Percentiles rank a stretch among this genome's conserved stretches.
Evolutionary conservation across 163 green algal genomes (phyloP).

Genomic region (Volvox carteri): DNA sequence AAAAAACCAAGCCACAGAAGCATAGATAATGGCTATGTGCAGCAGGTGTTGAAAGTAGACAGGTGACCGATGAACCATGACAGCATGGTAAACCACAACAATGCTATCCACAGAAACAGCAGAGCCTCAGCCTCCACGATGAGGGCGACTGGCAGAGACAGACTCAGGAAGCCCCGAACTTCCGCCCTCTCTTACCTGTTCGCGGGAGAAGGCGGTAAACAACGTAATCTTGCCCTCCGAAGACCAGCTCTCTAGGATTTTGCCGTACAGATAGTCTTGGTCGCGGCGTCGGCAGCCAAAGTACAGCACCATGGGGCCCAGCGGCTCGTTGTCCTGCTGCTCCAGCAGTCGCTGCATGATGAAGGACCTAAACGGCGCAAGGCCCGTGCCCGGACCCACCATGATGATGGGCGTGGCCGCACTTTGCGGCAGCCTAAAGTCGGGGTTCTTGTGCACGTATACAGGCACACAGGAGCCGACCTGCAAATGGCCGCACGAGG

Average conservation of each 20-base stretch:
- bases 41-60: too few species aligned
- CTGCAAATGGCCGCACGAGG: too few species aligned
- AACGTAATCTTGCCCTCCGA: constrained; percentile 66
- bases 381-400: constrained; percentile 92
- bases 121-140: too few species aligned
- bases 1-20: too few species aligned
- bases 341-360: constrained; percentile 71
- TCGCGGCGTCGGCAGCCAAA: constrained; percentile 92
- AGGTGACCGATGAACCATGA: too few species aligned
- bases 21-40: too few species aligned
- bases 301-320: constrained; percentile 88
- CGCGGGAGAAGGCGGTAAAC: constrained; percentile 77
- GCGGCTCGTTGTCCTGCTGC: constrained; percentile 48
- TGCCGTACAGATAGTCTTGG: constrained; percentile 92
- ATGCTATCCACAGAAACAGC: too few species aligned
- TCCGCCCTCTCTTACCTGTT: constrained; percentile 48
- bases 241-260: constrained; percentile 78
- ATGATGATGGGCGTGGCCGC: constrained; percentile 88
- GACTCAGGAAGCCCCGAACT: too few species aligned
- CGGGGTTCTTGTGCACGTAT: constrained; percentile 89
- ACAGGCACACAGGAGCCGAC: constrained; percentile 79
- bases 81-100: too few species aligned
- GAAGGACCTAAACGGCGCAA: constrained; percentile 91
- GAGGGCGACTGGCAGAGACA: too few species aligned
- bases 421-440: constrained; percentile 88